These are phyloP conservation scores for Kentomonas sorsogonicus DNA, from an alignment of 208 protist species.

Conservation along the genomic window DNA sequence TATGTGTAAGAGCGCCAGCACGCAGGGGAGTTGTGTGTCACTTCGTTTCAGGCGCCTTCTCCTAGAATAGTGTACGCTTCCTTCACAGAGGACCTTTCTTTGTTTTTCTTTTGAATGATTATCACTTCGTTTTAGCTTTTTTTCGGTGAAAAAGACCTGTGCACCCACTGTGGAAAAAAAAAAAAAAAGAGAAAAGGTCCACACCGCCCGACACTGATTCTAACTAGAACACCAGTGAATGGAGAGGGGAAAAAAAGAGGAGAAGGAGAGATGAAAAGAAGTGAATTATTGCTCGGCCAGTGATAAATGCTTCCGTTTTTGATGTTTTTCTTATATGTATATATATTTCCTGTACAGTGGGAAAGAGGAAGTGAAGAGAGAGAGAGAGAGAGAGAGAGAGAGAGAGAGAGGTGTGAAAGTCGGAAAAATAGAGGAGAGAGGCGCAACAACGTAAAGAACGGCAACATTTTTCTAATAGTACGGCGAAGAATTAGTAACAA, in stretches of 20 bases:
- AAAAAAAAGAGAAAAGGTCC: constrained; percentile 16
- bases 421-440: constrained; percentile 10
- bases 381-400: constrained; percentile 9
- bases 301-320: too few species aligned
- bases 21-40: too few species aligned
- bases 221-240: not conserved
- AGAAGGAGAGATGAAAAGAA: constrained; percentile 1
- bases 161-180: constrained; percentile 10
- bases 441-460: not conserved
- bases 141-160: too few species aligned
- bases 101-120: too few species aligned
- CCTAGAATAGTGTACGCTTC: too few species aligned
- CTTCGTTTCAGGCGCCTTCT: too few species aligned
- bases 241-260: not conserved
- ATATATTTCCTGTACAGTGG: constrained; percentile 1
- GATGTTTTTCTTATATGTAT: too few species aligned
- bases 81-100: not conserved
- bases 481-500: too few species aligned
- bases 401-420: constrained; percentile 1
- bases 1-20: too few species aligned
- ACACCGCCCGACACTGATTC: not conserved
- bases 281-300: constrained; percentile 10
- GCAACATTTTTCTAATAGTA: constrained; percentile 5
- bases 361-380: constrained; percentile 11
- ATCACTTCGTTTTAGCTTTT: constrained; percentile 10